A percentile compares a stretch with the other conserved stretches of the same genome.
Evolutionary conservation across 495 filamentous ascomycete genomes (phyloP).

Genomic region (Daldinia childiae): DNA sequence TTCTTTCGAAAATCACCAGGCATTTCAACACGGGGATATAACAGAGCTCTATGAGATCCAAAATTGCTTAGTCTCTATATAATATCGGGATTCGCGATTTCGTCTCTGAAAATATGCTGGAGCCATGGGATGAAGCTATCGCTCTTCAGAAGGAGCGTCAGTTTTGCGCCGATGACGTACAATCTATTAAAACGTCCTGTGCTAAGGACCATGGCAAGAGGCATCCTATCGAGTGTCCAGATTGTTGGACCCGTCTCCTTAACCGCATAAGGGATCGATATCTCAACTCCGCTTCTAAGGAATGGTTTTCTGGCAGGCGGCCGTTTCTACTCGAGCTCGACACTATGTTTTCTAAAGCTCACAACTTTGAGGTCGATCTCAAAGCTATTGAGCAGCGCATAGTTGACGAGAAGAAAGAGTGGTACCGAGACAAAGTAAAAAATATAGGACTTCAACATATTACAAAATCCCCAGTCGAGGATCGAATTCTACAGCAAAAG

Average conservation of each 20-base stretch:
- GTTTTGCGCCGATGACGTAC: constrained; percentile 43
- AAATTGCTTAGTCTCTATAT: background rate
- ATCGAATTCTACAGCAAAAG: constrained; percentile 39
- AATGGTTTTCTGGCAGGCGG: constrained; percentile 56
- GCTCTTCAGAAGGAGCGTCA: constrained; percentile 44
- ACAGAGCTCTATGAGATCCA: background rate
- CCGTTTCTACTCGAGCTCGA: constrained; percentile 54
- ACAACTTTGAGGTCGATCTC: constrained; percentile 49
- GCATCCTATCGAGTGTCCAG: constrained; percentile 50
- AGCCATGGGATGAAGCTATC: constrained; percentile 49
- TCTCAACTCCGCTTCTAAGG: constrained; percentile 45
- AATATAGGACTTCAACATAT: constrained; percentile 43
- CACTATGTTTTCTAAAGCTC: constrained; percentile 50
- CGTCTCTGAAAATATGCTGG: constrained; percentile 36
- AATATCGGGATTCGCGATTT: background rate
- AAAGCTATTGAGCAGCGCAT: constrained; percentile 53
- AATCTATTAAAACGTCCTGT: constrained; percentile 39
- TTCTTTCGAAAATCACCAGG: background rate
- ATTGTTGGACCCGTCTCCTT: constrained; percentile 52
- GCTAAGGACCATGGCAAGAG: constrained; percentile 42
- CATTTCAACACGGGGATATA: background rate
- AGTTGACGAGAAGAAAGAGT: constrained; percentile 53
- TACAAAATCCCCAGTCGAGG: constrained; percentile 36
- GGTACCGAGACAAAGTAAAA: constrained; percentile 54
- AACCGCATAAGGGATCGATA: constrained; percentile 51